Percentiles rank a stretch among this genome's conserved stretches.
Evolutionary conservation across 2,329 filamentous ascomycete species (phyloP).

Genomic region (Exophiala sp.): DNA sequence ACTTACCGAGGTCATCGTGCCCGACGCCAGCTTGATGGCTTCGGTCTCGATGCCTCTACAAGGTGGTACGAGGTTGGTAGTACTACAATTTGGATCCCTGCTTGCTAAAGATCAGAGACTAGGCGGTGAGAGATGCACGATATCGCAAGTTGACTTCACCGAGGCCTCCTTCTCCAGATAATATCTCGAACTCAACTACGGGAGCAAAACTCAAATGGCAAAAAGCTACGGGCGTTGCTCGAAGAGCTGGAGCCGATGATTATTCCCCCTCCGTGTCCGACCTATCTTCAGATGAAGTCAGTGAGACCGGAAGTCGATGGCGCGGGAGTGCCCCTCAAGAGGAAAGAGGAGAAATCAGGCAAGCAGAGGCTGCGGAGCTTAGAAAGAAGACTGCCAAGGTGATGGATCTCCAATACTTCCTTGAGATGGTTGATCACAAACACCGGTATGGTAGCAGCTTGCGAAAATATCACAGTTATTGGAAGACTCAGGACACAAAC

Average conservation of each 20-base stretch:
- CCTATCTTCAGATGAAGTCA: conserved; percentile 35
- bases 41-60: conserved; percentile 65
- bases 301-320: conserved; percentile 38
- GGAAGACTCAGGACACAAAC: conserved; percentile 71
- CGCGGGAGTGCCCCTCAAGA: conserved; percentile 18
- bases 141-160: conserved; percentile 53
- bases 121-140: conserved; percentile 55
- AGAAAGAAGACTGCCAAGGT: conserved; percentile 66
- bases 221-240: conserved; percentile 66
- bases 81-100: not conserved
- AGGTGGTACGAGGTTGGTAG: conserved; percentile 66
- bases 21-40: conserved; percentile 66
- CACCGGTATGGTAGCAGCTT: conserved; percentile 85
- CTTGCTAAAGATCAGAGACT: conserved; percentile 43
- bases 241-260: conserved; percentile 68
- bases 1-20: conserved; percentile 75
- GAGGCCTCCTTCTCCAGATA: conserved; percentile 14
- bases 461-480: conserved; percentile 75
- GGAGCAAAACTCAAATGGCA: conserved; percentile 69
- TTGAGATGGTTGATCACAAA: conserved; percentile 80
- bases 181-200: too few relatives aligned
- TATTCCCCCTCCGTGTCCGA: conserved; percentile 31
- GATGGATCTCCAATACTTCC: conserved; percentile 83
- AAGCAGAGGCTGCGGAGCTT: conserved; percentile 51
- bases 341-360: conserved; percentile 37